These are phyloP conservation scores for Cyclotella choctawhatcheeana DNA, from an alignment of 108 stramenopile species.

Conservation along the genomic window DNA sequence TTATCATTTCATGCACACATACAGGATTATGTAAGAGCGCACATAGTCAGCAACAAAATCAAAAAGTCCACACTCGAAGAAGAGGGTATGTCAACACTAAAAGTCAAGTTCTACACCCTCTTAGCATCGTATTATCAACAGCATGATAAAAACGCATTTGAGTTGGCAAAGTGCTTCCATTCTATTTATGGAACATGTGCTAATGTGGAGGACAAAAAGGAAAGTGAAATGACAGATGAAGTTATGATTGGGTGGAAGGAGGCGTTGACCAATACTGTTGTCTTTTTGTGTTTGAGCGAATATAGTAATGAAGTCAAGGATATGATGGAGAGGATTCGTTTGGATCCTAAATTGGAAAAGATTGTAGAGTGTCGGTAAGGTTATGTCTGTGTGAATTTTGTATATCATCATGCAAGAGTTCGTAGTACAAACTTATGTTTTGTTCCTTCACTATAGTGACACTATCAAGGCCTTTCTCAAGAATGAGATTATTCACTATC, in stretches of 20 bases:
- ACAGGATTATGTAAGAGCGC: constrained; percentile 91
- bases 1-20: neutral
- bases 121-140: constrained; percentile 87
- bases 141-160: constrained; percentile 92
- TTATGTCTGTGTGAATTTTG: neutral
- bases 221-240: constrained; percentile 1
- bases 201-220: constrained; percentile 55
- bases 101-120: constrained; percentile 90
- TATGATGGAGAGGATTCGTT: constrained; percentile 88
- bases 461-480: constrained; percentile 70
- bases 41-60: constrained; percentile 96
- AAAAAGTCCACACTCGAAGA: constrained; percentile 88
- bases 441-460: constrained; percentile 12
- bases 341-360: constrained; percentile 79
- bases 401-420: no score
- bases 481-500: constrained; percentile 94
- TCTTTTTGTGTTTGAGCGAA: constrained; percentile 86
- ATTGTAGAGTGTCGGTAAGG: constrained; percentile 52
- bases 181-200: constrained; percentile 82
- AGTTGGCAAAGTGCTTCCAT: constrained; percentile 91
- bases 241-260: constrained; percentile 63
- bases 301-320: constrained; percentile 89
- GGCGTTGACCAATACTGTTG: constrained; percentile 84
- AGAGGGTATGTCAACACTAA: constrained; percentile 90
- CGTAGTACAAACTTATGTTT: no score